Percentiles rank a stretch among this genome's conserved stretches.
These are phyloP conservation scores for Cladosporium sp. DNA, from an alignment of 2,329 filamentous ascomycete species.

Conservation along the genomic window DNA sequence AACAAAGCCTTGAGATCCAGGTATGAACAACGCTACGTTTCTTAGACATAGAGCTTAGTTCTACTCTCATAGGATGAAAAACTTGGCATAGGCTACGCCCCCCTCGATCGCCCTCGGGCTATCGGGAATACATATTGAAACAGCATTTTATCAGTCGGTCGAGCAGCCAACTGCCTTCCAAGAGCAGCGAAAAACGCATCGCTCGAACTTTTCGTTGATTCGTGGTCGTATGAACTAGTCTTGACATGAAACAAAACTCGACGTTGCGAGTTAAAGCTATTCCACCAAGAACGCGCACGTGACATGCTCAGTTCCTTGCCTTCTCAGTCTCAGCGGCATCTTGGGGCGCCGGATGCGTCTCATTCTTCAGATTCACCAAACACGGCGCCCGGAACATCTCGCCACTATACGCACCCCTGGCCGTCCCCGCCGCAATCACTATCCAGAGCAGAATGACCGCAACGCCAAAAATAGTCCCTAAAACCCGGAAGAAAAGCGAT, in stretches of 20 bases:
- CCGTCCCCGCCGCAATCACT: slow-evolving; percentile 46
- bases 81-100: too few relatives aligned
- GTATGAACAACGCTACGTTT: not conserved
- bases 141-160: too few relatives aligned
- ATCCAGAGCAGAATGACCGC: slow-evolving; percentile 51
- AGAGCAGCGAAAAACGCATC: too few relatives aligned
- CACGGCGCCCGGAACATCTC: slow-evolving; percentile 51
- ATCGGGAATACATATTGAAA: too few relatives aligned
- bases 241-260: too few relatives aligned
- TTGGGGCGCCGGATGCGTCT: not conserved
- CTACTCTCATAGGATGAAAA: too few relatives aligned
- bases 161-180: too few relatives aligned
- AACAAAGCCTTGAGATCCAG: not conserved
- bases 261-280: too few relatives aligned
- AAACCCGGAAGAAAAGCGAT: slow-evolving; percentile 49
- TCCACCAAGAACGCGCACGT: too few relatives aligned
- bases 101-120: not conserved
- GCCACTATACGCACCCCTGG: slow-evolving; percentile 43
- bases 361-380: slow-evolving; percentile 27
- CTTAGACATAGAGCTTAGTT: not conserved
- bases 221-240: too few relatives aligned
- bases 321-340: slow-evolving; percentile 1
- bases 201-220: too few relatives aligned
- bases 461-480: slow-evolving; percentile 50
- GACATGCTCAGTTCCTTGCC: not conserved